Evolutionary conservation across 495 filamentous ascomycete genomes (phyloP).

Genomic region (Entonaema liquescens): DNA sequence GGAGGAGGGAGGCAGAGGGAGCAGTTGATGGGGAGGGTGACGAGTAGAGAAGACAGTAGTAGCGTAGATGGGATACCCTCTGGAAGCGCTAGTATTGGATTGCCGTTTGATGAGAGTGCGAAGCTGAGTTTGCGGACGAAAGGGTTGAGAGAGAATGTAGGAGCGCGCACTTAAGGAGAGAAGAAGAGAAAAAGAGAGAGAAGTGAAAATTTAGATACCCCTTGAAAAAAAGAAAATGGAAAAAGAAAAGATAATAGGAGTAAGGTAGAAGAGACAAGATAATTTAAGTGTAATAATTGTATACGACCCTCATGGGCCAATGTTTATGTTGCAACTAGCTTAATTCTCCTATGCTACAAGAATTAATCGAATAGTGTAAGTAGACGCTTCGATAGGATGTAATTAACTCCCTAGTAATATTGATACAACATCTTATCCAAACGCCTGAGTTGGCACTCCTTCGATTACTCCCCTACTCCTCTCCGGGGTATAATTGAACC

Average conservation of each 20-base stretch:
- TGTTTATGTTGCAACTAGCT: background rate
- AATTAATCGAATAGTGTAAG: background rate
- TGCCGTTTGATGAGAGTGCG: slow-evolving; percentile 53
- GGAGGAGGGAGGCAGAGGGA: slow-evolving; percentile 47
- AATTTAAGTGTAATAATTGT: background rate
- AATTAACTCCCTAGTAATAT: background rate
- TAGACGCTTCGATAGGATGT: background rate
- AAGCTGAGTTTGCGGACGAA: slow-evolving; percentile 57
- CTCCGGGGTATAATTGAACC: slow-evolving; percentile 12
- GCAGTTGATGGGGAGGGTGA: slow-evolving; percentile 48
- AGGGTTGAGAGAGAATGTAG: slow-evolving; percentile 57
- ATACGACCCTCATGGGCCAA: background rate
- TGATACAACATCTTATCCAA: background rate
- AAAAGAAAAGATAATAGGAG: background rate
- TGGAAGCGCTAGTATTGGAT: slow-evolving; percentile 17
- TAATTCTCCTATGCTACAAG: background rate
- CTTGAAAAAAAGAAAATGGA: background rate
- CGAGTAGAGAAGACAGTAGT: slow-evolving; percentile 8
- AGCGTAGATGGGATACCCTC: background rate
- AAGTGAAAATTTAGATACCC: slow-evolving; percentile 14
- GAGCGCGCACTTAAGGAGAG: slow-evolving; percentile 37
- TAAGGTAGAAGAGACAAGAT: background rate
- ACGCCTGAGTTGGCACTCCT: background rate
- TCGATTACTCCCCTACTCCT: background rate
- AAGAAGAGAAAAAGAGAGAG: background rate